Conservation (phyloP, 306 rosid species). For the Quillaja saponaria region DNA sequence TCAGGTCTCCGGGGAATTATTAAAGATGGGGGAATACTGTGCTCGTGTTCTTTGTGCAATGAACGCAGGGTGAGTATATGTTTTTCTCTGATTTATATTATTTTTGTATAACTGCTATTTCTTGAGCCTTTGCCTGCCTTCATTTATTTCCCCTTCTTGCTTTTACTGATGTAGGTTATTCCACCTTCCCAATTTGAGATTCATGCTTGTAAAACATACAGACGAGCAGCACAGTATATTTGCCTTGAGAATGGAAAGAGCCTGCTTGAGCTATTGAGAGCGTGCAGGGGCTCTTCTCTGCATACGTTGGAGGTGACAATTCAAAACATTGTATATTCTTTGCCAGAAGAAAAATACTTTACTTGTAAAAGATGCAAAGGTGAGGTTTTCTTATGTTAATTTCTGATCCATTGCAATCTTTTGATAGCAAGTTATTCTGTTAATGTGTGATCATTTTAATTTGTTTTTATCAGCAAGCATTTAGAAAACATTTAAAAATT, state of each 20-base stretch:
- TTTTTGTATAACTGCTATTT: slow-evolving; percentile 25
- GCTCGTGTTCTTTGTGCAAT: slow-evolving; percentile 75
- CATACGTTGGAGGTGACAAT: slow-evolving; percentile 78
- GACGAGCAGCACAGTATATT: slow-evolving; percentile 93
- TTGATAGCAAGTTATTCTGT: slow-evolving; percentile 6
- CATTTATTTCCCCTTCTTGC: slow-evolving; percentile 28
- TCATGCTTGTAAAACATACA: slow-evolving; percentile 89
- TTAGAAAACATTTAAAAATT: background rate
- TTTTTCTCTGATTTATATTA: slow-evolving; percentile 21
- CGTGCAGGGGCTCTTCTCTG: slow-evolving; percentile 74
- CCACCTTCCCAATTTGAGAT: slow-evolving; percentile 97
- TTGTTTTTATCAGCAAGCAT: slow-evolving; percentile 9
- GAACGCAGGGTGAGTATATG: slow-evolving; percentile 68
- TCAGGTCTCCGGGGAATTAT: slow-evolving; percentile 76
- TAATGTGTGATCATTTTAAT: slow-evolving; percentile 17
- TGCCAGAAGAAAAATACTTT: slow-evolving; percentile 64
- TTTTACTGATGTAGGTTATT: slow-evolving; percentile 52
- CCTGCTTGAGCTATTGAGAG: slow-evolving; percentile 78
- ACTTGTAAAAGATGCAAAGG: slow-evolving; percentile 89
- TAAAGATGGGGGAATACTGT: slow-evolving; percentile 81
- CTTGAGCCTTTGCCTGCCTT: slow-evolving; percentile 19
- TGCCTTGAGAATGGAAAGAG: slow-evolving; percentile 96
- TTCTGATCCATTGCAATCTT: background rate
- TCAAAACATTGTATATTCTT: slow-evolving; percentile 63
- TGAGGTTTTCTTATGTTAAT: slow-evolving; percentile 33